phyloP scores from a whole-genome alignment of 2,329 filamentous ascomycete genomes.

The Sporothrix dimorphospora region DNA sequence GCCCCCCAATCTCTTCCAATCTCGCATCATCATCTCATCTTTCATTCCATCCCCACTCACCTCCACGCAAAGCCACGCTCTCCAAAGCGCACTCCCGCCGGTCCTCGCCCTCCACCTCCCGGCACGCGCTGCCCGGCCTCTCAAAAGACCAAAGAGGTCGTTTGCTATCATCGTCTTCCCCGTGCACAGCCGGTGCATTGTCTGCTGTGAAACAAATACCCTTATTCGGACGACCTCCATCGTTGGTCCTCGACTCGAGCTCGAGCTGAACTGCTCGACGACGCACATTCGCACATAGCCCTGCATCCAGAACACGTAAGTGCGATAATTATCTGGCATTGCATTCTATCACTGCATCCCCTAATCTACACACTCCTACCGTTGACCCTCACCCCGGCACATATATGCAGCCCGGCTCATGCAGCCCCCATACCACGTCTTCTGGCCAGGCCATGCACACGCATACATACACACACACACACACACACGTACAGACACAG shows the following conservation, averaged over 20 bases:
- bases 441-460: not conserved
- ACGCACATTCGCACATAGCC: not conserved
- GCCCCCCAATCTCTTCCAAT: not conserved
- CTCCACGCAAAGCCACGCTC: not conserved
- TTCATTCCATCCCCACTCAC: not conserved
- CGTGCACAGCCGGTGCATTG: not conserved
- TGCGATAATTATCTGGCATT: not conserved
- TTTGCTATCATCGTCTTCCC: not conserved
- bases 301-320: constrained; percentile 5
- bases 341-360: not conserved
- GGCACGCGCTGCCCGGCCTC: not conserved
- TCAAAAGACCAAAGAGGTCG: not conserved
- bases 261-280: not conserved
- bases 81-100: not conserved
- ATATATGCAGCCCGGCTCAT: constrained; percentile 11
- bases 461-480: not conserved
- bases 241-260: not conserved
- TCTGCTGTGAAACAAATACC: constrained; percentile 2
- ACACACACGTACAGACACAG: not conserved
- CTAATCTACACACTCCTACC: not conserved
- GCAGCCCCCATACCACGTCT: constrained; percentile 10
- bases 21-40: not conserved
- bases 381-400: constrained; percentile 18
- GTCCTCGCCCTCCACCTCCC: not conserved
- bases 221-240: not conserved